Base-by-base conservation (phyloP, 148 eudicot genomes). In the Rheum nobile region DNA sequence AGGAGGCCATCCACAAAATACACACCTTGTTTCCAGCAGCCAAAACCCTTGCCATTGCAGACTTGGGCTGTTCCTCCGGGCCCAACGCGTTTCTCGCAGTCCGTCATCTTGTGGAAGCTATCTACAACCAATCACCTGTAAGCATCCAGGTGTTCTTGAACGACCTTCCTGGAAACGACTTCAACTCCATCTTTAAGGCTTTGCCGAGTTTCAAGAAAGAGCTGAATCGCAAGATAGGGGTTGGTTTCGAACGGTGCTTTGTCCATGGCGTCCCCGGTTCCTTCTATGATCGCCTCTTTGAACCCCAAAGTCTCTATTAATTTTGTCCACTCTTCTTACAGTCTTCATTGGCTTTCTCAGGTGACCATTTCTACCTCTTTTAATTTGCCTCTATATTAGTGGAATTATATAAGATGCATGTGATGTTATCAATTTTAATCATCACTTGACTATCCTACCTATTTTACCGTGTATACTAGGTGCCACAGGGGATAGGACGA, bases 201-300 rank as follows among this genome's bases (percentile, higher is more conserved):
- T 76, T 78, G 71, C 84, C 81, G 4, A 79, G 70, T 0, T 73
- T 82, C 34, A 38, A 79, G 21, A 44, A 44, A n/a, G 32, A 59
- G 28, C 42, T 57, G 43, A 57, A 19, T 2, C 71, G 61, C 67
- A 29, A 41, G 13, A 71, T 50, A 70, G 29, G 37, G 47, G 6
- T 72, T 78, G 63, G 82, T 84, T 10, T 74, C 75, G 21, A 21
- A 0, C 5, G 19, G 16, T 14, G 88, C 0, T 92, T 88, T 74
- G 75, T 92, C 42, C 88, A 95, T 5, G 97, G 79, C 16, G 82
- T 80, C 67, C 92, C 97, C 1, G 97, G 97, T 19, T 74, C 91
- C 0, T 92, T 92, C 57, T 92, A 92, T 78, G 87, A 79, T 26
- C 84, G 88, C 24, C 74, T 92, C n/a, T 92, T 92, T 77, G 95